Percentiles rank a stretch among this genome's conserved stretches.
phyloP scores from a whole-genome alignment of 2,329 filamentous ascomycete genomes.

The Lachnellula hyalina region DNA sequence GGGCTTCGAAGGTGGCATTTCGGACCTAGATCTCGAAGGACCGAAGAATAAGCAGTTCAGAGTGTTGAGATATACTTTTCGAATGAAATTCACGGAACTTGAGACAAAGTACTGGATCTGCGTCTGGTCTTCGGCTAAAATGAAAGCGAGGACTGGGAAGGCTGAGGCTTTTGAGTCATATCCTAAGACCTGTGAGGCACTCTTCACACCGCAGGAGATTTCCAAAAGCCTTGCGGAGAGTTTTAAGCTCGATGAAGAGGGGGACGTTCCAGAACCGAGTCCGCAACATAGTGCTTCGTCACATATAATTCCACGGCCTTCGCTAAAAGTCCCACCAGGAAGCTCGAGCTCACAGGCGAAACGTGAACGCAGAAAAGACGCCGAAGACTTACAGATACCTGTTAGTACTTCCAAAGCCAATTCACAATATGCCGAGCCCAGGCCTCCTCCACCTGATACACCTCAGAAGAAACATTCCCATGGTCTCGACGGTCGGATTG shows the following conservation, averaged over 20 bases:
- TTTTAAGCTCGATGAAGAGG: not conserved
- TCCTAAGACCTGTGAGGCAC: not conserved
- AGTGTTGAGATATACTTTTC: slow-evolving; percentile 2
- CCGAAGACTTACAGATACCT: too few species aligned
- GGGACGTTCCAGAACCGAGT: not conserved
- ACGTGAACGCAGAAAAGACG: too few species aligned
- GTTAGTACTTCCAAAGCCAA: too few species aligned
- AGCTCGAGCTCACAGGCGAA: too few species aligned
- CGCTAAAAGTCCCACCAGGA: too few species aligned
- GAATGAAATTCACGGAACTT: slow-evolving; percentile 1
- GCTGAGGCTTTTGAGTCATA: slow-evolving; percentile 1
- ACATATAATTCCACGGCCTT: too few species aligned
- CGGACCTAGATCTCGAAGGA: not conserved
- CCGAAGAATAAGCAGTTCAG: not conserved
- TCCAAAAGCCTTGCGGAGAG: slow-evolving; percentile 1
- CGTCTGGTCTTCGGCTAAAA: slow-evolving; percentile 3
- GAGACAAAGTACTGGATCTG: slow-evolving; percentile 3
- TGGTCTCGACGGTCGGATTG: too few species aligned
- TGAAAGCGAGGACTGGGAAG: not conserved
- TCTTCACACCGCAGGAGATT: not conserved
- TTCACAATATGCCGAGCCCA: too few species aligned
- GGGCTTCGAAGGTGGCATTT: not conserved
- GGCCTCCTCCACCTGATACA: too few species aligned
- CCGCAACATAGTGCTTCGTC: not conserved
- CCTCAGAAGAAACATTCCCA: too few species aligned